Evolutionary conservation across 1,284 basidiomycete species (phyloP), one percentile per base, ranked within the genome.

Genomic region (Vanrija humicola): DNA sequence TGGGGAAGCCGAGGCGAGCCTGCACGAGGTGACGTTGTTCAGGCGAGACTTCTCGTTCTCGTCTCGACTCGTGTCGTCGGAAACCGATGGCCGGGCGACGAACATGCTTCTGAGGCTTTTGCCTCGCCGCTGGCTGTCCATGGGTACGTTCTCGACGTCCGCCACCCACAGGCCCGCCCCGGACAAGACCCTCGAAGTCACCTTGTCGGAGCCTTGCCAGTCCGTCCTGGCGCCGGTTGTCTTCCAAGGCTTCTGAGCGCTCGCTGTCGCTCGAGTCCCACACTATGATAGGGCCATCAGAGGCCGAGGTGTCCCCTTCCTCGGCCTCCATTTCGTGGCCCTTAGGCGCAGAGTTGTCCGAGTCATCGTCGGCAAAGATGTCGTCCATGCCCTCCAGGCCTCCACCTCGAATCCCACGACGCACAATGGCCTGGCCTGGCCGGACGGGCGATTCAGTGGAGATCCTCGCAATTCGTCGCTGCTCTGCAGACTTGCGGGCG

Each of bases 121-220:
- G 19, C 46, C 56, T 19, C 53, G 34, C 18, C 48, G 21, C 23
- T 46, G 43, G n/a, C 10, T 28, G 46, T 1, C 38, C 42, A 12
- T 18, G 14, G 3, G 23, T 26, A 3, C 48, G 53, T 8, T 42
- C 38, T 10, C 26, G 29, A 39, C 18, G 14, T 10, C 10, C 43
- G 8, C 21, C 44, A 3, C 23, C 23, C 4, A 29, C 25, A 6
- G 40, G 14, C 6, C 55, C 43, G 2, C 68, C 68, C 12, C 61
- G 62, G 0, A 72, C 59, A 43, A 75, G 66, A 1, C 64, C 59
- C 42, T 73, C 73, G 45, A 72, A 75, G 50, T 73, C 73, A 3
- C 72, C 73, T 14, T 66, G 59, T 49, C 70, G 69, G 7, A 75
- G 57, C 21, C 66, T 56, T 10, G 65, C 70, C 3, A 75, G 61